phyloP scores from a whole-genome alignment of 805 yeast species.

The Wickerhamomyces hampshirensis region DNA sequence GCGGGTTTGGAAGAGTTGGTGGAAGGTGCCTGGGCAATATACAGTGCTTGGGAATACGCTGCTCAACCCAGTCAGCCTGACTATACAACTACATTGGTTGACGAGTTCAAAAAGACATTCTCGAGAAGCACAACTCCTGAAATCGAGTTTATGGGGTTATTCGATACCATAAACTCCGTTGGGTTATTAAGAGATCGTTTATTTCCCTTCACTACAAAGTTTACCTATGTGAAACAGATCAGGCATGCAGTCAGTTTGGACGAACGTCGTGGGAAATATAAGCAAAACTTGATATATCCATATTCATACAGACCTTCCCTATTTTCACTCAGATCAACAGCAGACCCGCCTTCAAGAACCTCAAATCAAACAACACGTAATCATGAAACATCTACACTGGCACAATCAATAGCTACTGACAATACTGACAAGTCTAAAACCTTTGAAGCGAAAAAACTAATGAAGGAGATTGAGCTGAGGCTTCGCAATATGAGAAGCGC shows the following conservation, averaged over 20 bases:
- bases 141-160: constrained; percentile 59
- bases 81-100: constrained; percentile 40
- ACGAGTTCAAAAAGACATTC: constrained; percentile 52
- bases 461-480: constrained; percentile 13
- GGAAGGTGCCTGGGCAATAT: constrained; percentile 58
- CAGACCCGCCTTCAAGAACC: background rate
- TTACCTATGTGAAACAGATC: constrained; percentile 49
- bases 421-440: constrained; percentile 1
- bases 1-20: constrained; percentile 53
- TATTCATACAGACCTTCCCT: constrained; percentile 33
- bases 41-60: constrained; percentile 53
- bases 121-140: constrained; percentile 36
- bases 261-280: constrained; percentile 61
- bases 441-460: constrained; percentile 12
- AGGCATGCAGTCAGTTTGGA: constrained; percentile 67
- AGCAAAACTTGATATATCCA: constrained; percentile 49
- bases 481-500: constrained; percentile 2
- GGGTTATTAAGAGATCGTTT: constrained; percentile 53
- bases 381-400: background rate
- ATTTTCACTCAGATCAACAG: constrained; percentile 18
- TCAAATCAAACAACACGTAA: background rate
- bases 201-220: constrained; percentile 53
- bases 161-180: constrained; percentile 67
- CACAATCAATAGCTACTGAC: background rate
- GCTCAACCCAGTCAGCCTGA: constrained; percentile 50